These are phyloP conservation scores for Podaxis carcinomalis DNA, from an alignment of 768 basidiomycete species.

Conservation along the genomic window DNA sequence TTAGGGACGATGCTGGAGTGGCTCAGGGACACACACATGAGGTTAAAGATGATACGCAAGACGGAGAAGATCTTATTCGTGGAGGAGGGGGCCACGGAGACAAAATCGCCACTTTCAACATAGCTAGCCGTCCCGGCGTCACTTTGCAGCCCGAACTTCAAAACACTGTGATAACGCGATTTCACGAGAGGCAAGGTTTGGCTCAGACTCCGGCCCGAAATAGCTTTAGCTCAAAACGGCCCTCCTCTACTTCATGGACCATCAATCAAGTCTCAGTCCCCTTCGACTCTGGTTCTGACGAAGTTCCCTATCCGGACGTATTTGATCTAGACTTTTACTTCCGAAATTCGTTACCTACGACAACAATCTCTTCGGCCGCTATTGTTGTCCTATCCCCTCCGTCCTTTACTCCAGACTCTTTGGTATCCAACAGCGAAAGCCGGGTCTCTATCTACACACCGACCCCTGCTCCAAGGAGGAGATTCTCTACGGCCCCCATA, in stretches of 20 bases:
- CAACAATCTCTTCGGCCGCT: background rate
- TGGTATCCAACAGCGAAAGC: background rate
- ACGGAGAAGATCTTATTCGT: background rate
- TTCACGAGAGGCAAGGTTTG: background rate
- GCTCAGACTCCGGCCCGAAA: background rate
- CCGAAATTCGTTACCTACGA: background rate
- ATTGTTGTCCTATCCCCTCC: background rate
- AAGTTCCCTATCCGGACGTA: slow-evolving; percentile 3
- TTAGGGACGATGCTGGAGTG: background rate
- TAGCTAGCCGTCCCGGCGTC: background rate
- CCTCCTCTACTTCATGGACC: background rate
- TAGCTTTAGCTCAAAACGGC: background rate
- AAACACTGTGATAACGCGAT: background rate
- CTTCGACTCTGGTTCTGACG: background rate
- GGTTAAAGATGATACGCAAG: background rate
- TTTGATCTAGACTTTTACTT: slow-evolving; percentile 6
- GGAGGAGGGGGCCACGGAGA: background rate
- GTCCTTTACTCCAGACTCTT: background rate
- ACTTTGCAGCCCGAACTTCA: background rate
- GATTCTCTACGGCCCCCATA: background rate
- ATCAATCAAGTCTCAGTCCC: background rate
- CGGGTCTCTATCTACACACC: background rate
- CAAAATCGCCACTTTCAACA: background rate
- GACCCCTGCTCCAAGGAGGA: background rate
- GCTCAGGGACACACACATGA: background rate